Evolutionary conservation across 495 filamentous ascomycete species (phyloP).

Genomic region (Aspergillus sparsus): DNA sequence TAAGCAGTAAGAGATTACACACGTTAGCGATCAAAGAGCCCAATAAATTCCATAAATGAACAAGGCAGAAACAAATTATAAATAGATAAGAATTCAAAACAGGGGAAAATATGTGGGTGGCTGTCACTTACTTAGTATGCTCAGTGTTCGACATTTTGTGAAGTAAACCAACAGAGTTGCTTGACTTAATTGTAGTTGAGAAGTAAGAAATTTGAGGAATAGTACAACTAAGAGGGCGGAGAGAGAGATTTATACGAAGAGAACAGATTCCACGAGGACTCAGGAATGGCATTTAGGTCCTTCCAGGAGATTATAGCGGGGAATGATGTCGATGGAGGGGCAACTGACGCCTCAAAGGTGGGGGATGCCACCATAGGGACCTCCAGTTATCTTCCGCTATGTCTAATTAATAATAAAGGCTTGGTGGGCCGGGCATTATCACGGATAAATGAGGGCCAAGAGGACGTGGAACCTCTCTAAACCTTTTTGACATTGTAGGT

Average conservation of each 20-base stretch:
- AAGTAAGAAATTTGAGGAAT: slow-evolving; percentile 4
- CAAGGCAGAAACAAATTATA: not conserved
- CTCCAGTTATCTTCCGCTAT: not conserved
- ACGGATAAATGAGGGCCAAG: too few relatives aligned
- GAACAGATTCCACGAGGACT: not conserved
- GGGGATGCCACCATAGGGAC: slow-evolving; percentile 2
- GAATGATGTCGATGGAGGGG: slow-evolving; percentile 29
- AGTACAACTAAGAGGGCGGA: not conserved
- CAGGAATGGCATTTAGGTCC: slow-evolving; percentile 34
- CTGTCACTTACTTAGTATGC: slow-evolving; percentile 43
- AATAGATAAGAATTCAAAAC: not conserved
- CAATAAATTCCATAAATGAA: not conserved
- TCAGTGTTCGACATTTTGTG: slow-evolving; percentile 45
- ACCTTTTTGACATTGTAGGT: too few relatives aligned
- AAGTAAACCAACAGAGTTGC: not conserved
- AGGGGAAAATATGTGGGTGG: slow-evolving; percentile 3
- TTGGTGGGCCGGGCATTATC: not conserved
- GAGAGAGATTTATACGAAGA: slow-evolving; percentile 20
- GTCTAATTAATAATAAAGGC: slow-evolving; percentile 2
- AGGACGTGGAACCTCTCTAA: too few relatives aligned
- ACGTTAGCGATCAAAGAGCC: too few relatives aligned
- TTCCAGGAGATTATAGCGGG: slow-evolving; percentile 24
- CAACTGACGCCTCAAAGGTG: slow-evolving; percentile 14
- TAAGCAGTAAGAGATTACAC: not conserved
- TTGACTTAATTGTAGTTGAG: slow-evolving; percentile 5